A percentile compares a stretch with the other conserved stretches of the same genome.
Evolutionary conservation across 805 yeast genomes (phyloP).

Genomic region (Myxozyma neotropica): DNA sequence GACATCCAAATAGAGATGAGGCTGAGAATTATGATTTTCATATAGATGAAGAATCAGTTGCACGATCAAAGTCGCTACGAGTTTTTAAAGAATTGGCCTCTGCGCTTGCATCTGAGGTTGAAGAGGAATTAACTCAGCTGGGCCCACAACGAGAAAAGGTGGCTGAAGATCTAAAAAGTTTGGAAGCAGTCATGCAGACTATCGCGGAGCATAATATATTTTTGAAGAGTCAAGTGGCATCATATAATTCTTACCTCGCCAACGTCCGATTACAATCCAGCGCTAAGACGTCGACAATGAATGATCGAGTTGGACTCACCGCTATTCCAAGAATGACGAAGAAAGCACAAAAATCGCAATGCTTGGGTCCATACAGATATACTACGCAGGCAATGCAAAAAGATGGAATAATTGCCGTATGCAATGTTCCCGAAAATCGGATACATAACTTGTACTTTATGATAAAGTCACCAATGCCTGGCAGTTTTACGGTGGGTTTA

Average conservation of each 20-base stretch:
- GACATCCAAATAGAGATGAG: background rate
- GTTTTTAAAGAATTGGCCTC: background rate
- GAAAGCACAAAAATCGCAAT: slow-evolving; percentile 26
- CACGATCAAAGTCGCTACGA: background rate
- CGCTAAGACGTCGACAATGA: slow-evolving; percentile 35
- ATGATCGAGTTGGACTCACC: slow-evolving; percentile 25
- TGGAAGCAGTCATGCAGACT: slow-evolving; percentile 40
- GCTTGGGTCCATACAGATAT: slow-evolving; percentile 36
- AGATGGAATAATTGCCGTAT: slow-evolving; percentile 39
- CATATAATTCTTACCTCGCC: slow-evolving; percentile 43
- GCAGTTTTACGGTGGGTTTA: slow-evolving; percentile 41
- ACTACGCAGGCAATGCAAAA: slow-evolving; percentile 37
- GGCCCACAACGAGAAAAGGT: slow-evolving; percentile 41
- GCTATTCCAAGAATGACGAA: slow-evolving; percentile 14
- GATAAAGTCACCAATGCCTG: slow-evolving; percentile 40
- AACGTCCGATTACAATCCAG: slow-evolving; percentile 44
- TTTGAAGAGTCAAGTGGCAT: slow-evolving; percentile 43
- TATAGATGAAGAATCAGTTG: background rate
- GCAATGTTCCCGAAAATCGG: slow-evolving; percentile 38
- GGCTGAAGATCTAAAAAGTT: slow-evolving; percentile 40
- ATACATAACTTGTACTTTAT: slow-evolving; percentile 35
- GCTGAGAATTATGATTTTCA: slow-evolving; percentile 13
- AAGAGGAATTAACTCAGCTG: slow-evolving; percentile 42
- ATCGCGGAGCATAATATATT: slow-evolving; percentile 45
- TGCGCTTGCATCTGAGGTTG: slow-evolving; percentile 42